Percentiles rank a stretch among this genome's conserved stretches.
Conservation (phyloP, 108 stramenopile genomes). For the Nitzschia palea region DNA sequence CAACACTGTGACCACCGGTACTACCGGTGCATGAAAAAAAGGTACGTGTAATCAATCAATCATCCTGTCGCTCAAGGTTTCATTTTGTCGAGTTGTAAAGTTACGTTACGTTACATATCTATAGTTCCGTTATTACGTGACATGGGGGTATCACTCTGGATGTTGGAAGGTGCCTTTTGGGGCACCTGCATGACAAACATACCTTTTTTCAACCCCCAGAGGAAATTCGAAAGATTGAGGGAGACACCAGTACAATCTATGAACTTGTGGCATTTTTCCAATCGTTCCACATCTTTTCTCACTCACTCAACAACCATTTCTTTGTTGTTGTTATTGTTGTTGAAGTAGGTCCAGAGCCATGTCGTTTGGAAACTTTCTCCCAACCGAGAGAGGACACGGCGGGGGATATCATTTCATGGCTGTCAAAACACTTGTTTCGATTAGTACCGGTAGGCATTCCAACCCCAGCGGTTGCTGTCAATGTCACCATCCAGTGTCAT, state of each 20-base stretch:
- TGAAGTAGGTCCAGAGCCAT: too few relatives aligned
- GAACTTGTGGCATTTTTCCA: slow-evolving; percentile 10
- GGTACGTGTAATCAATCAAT: background rate
- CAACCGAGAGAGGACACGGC: too few relatives aligned
- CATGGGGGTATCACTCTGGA: slow-evolving; percentile 15
- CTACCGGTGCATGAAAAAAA: background rate
- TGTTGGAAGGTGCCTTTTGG: slow-evolving; percentile 4
- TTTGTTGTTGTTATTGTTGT: background rate
- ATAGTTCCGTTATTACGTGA: background rate
- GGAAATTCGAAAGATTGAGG: slow-evolving; percentile 1
- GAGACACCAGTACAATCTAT: background rate
- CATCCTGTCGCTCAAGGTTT: background rate
- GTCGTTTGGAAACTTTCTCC: too few relatives aligned
- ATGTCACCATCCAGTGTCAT: too few relatives aligned
- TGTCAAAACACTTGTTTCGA: too few relatives aligned
- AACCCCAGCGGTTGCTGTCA: too few relatives aligned
- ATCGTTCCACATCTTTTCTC: background rate
- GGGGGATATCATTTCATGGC: too few relatives aligned
- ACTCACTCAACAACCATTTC: background rate
- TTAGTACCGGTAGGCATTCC: too few relatives aligned
- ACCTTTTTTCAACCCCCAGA: slow-evolving; percentile 19
- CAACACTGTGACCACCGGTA: background rate
- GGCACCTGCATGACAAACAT: slow-evolving; percentile 3
- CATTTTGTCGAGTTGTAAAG: background rate
- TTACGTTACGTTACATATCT: background rate